Evolutionary conservation across 345 rosid species (phyloP).

Genomic region (Trapa incisa): DNA sequence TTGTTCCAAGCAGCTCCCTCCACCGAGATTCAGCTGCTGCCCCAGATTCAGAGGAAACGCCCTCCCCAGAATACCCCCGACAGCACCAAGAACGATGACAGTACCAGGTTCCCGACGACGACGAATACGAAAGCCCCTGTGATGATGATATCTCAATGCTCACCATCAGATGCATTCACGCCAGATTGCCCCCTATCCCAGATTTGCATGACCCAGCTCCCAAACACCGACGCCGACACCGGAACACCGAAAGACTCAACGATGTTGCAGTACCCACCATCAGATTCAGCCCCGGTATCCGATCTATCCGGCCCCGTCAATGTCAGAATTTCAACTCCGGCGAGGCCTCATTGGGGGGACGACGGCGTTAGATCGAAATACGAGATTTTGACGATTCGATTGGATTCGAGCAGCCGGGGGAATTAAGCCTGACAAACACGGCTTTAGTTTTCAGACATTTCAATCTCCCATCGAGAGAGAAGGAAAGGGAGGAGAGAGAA

Average conservation of each 20-base stretch:
- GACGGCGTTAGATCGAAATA: background rate
- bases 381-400: background rate
- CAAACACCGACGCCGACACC: background rate
- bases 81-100: slow-evolving; percentile 7
- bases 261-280: slow-evolving; percentile 31
- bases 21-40: too few relatives aligned
- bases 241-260: background rate
- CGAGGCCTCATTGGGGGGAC: background rate
- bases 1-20: slow-evolving; percentile 15
- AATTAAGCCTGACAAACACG: slow-evolving; percentile 9
- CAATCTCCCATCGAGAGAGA: slow-evolving; percentile 3
- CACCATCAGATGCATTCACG: slow-evolving; percentile 70
- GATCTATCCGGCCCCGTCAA: background rate
- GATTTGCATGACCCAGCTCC: background rate
- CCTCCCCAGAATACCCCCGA: background rate
- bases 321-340: background rate
- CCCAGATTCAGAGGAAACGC: too few relatives aligned
- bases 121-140: slow-evolving; percentile 8
- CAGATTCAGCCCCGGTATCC: slow-evolving; percentile 35
- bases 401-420: background rate
- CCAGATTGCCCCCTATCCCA: background rate
- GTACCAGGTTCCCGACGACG: slow-evolving; percentile 8
- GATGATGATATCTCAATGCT: slow-evolving; percentile 20
- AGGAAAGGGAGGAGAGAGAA: slow-evolving; percentile 19
- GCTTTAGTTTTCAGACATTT: slow-evolving; percentile 10